Conservation (phyloP, 805 yeast species). For the Hagleromyces aurorensis region DNA sequence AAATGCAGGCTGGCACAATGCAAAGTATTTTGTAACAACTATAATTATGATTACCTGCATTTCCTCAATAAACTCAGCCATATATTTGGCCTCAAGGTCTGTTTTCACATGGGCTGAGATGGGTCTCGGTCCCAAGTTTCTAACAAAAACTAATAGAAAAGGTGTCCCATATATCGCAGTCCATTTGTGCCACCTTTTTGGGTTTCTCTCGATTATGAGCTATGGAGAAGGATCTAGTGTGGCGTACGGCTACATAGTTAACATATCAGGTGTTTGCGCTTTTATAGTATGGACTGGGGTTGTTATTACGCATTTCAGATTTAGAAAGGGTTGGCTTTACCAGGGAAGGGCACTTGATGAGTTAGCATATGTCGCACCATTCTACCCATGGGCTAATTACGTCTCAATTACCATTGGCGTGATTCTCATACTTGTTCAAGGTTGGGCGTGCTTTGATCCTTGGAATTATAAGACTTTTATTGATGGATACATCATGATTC, state of each 20-base stretch:
- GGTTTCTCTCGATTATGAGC: slow-evolving; percentile 46
- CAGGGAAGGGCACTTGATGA: slow-evolving; percentile 3
- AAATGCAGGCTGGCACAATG: slow-evolving; percentile 45
- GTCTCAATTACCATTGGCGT: slow-evolving; percentile 34
- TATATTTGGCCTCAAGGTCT: slow-evolving; percentile 63
- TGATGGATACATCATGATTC: slow-evolving; percentile 57
- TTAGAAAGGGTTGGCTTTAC: slow-evolving; percentile 32
- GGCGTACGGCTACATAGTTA: slow-evolving; percentile 54
- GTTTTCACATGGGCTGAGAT: slow-evolving; percentile 55
- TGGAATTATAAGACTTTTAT: slow-evolving; percentile 42
- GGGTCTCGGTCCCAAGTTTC: slow-evolving; percentile 50
- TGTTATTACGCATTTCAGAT: slow-evolving; percentile 47
- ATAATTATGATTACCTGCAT: slow-evolving; percentile 56
- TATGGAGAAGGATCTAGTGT: slow-evolving; percentile 3
- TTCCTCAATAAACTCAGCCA: slow-evolving; percentile 62
- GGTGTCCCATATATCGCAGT: slow-evolving; percentile 65
- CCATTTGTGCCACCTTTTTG: slow-evolving; percentile 45
- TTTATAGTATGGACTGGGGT: slow-evolving; percentile 63
- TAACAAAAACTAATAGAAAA: slow-evolving; percentile 42
- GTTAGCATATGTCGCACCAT: slow-evolving; percentile 9
- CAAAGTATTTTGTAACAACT: slow-evolving; percentile 42
- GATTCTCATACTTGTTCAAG: slow-evolving; percentile 39
- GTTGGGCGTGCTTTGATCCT: slow-evolving; percentile 44
- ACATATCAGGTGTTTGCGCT: slow-evolving; percentile 57
- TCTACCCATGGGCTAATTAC: slow-evolving; percentile 36